Evolutionary conservation across 2,329 filamentous ascomycete species (phyloP), one percentile per base, ranked within the genome.

Genomic region (Metarhizium brunneum): DNA sequence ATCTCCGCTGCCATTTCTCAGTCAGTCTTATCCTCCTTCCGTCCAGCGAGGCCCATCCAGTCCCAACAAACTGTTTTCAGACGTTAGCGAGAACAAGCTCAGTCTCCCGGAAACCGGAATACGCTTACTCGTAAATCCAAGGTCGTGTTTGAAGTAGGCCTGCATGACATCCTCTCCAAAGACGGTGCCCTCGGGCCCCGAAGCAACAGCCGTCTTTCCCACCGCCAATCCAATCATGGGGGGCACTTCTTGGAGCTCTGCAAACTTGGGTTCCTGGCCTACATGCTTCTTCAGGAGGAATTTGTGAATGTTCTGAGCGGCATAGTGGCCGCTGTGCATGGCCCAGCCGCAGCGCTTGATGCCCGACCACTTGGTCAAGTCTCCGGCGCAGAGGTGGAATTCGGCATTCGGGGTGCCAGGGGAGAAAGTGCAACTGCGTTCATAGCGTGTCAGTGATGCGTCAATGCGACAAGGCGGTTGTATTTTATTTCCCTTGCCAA

Each of bases 281-380:
- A 70, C 66, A 29, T 71, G 61, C 53, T 74, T 62, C 40, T 69
- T 67, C 48, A 82, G 67, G 65, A 88, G 82, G 29, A 76, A 71
- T 69, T 86, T 80, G 70, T 88, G 80, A 54, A 87, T 79, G 65
- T 92, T 92, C 54, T 78, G 70, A 6, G 83, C 87, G 3, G 81
- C 80, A 58, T 79, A 76, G 63, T 84, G 81, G 42, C 87, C 88
- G 75, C 85, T 84, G 64, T 87, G 81, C 79, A 92, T 88, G 38
- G 88, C 88, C 16, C 77, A 81, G 29, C 88, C 88, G 63, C 85
- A 89, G 48, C 88, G 85, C 74, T 90, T 92, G 72, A 92, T 90
- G 47, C 87, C 88, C 0, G 85, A 80, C 88, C 88, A 92, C 50
- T 75, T 73, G 36, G 79, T 80, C 16, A 88, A 73, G 65, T 92